Conservation (phyloP, 2,329 filamentous ascomycete genomes). For the Amylocarpus encephaloides region DNA sequence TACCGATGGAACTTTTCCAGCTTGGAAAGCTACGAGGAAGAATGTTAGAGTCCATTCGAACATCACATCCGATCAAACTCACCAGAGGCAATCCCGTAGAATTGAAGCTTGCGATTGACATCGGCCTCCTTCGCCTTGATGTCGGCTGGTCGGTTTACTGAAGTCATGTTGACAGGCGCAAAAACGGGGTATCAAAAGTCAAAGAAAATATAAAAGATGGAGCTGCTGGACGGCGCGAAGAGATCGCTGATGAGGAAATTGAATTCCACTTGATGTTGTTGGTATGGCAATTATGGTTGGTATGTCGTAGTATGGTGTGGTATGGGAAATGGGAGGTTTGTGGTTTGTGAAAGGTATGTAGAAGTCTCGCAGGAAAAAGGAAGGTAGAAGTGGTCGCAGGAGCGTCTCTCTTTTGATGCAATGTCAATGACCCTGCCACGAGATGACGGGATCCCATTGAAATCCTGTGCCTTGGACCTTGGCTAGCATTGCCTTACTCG, state of each 20-base stretch:
- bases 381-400: neutral
- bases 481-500: neutral
- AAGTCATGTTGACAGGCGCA: neutral
- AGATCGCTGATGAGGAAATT: neutral
- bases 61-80: slow-evolving; percentile 21
- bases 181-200: slow-evolving; percentile 2
- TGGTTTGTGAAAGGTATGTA: neutral
- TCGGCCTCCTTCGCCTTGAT: slow-evolving; percentile 39
- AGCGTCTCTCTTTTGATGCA: neutral
- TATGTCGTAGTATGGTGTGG: no score
- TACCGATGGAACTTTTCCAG: slow-evolving; percentile 79
- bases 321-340: neutral
- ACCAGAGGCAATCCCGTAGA: slow-evolving; percentile 81
- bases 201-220: neutral
- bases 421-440: neutral
- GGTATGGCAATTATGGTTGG: no score
- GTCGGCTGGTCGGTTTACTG: slow-evolving; percentile 29
- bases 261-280: neutral
- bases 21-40: slow-evolving; percentile 60
- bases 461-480: neutral
- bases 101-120: slow-evolving; percentile 87
- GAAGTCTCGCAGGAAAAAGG: neutral
- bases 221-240: neutral
- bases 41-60: slow-evolving; percentile 2
- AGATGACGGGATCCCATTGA: no score